These are phyloP conservation scores for Calonectria henricotiae DNA, from an alignment of 2,329 filamentous ascomycete species.

Conservation along the genomic window DNA sequence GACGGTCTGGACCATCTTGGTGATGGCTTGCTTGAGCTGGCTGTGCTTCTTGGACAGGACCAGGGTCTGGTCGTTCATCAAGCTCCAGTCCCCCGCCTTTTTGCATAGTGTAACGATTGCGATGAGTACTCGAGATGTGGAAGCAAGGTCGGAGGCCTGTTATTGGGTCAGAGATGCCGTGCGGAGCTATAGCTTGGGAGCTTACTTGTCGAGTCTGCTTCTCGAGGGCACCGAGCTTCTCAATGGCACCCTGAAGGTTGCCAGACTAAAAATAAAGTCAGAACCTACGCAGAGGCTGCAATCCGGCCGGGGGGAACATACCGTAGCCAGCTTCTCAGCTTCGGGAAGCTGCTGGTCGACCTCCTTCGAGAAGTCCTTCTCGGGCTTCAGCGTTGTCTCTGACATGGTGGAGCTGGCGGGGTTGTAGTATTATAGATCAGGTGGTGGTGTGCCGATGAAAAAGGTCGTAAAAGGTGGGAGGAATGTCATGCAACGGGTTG, in stretches of 20 bases:
- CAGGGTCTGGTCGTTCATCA: conserved; percentile 97
- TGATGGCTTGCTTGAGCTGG: conserved; percentile 98
- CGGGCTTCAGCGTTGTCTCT: conserved; percentile 88
- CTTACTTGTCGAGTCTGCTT: conserved; percentile 96
- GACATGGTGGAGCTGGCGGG: conserved; percentile 74
- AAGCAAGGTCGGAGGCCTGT: conserved; percentile 94
- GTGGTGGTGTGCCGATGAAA: not conserved
- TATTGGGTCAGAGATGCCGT: conserved; percentile 40
- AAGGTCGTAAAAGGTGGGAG: not conserved
- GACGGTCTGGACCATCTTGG: conserved; percentile 98
- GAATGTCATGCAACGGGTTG: conserved; percentile 33
- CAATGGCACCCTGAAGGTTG: conserved; percentile 89
- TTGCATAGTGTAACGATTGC: conserved; percentile 96
- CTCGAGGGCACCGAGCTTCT: conserved; percentile 92
- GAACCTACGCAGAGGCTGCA: conserved; percentile 10
- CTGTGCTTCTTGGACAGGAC: conserved; percentile 99
- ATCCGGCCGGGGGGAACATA: conserved; percentile 63
- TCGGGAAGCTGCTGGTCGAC: conserved; percentile 93
- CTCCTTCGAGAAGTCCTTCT: conserved; percentile 99
- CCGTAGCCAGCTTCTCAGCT: conserved; percentile 90
- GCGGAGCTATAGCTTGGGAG: conserved; percentile 38
- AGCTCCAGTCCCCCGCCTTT: conserved; percentile 90
- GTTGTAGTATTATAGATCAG: conserved; percentile 32
- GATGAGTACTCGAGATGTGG: conserved; percentile 90
- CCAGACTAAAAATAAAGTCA: conserved; percentile 64